Conservation (phyloP, 768 basidiomycete genomes). For the Neoboletus magnificus region DNA sequence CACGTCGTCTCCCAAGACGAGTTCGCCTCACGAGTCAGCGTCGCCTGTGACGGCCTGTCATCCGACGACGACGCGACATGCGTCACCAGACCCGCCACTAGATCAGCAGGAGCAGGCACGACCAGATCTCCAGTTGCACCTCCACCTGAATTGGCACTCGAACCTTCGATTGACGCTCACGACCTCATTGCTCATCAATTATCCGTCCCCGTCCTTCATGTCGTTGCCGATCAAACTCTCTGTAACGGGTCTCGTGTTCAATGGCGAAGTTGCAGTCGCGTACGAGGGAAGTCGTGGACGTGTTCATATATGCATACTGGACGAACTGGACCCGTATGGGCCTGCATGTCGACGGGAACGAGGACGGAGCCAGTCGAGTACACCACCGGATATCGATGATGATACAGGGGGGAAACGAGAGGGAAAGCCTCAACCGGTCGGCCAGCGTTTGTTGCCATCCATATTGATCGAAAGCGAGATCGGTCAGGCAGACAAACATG, state of each 20-base stretch:
- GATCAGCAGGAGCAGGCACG: constrained; percentile 28
- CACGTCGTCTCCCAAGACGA: constrained; percentile 23
- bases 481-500: constrained; percentile 93
- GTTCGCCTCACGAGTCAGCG: constrained; percentile 11
- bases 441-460: constrained; percentile 78
- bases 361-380: constrained; percentile 42
- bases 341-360: constrained; percentile 63
- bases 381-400: constrained; percentile 64
- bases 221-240: constrained; percentile 90
- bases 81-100: constrained; percentile 9
- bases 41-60: constrained; percentile 17
- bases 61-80: constrained; percentile 12
- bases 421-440: constrained; percentile 71
- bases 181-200: constrained; percentile 94
- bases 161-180: constrained; percentile 85
- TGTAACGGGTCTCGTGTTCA: constrained; percentile 85
- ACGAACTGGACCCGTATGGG: constrained; percentile 83
- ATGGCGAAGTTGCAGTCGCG: constrained; percentile 84
- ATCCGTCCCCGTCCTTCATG: constrained; percentile 96
- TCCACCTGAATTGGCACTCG: constrained; percentile 82
- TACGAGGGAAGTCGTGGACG: constrained; percentile 82
- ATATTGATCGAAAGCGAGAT: constrained; percentile 97
- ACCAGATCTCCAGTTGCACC: constrained; percentile 83
- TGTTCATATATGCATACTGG: constrained; percentile 85
- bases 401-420: constrained; percentile 45